Conservation (phyloP, 495 filamentous ascomycete genomes). For the Aspergillus incahuasiensis region DNA sequence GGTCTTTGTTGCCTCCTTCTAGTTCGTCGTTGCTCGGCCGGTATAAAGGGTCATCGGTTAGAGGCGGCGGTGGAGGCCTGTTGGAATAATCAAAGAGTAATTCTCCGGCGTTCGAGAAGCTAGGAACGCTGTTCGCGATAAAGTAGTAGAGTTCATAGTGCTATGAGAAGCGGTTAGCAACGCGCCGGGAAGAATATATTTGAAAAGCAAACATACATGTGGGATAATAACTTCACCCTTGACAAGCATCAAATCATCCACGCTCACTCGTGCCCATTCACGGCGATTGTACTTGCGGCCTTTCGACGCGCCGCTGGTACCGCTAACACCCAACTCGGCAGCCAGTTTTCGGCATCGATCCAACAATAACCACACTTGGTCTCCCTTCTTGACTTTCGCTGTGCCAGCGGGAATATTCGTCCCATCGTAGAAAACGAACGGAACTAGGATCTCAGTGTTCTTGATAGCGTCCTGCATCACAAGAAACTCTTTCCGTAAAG, state of each 20-base stretch:
- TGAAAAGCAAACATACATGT: conserved; percentile 59
- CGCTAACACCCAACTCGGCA: conserved; percentile 71
- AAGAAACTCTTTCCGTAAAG: conserved; percentile 79
- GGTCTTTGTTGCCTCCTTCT: conserved; percentile 76
- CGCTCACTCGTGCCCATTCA: conserved; percentile 89
- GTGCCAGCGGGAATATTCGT: conserved; percentile 83
- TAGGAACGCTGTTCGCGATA: conserved; percentile 81
- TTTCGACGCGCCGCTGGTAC: conserved; percentile 49
- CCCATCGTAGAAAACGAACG: conserved; percentile 98
- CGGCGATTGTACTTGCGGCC: conserved; percentile 57
- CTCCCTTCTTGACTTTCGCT: conserved; percentile 87
- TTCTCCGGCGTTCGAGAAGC: conserved; percentile 47
- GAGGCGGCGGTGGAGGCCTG: conserved; percentile 38
- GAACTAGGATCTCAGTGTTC: conserved; percentile 82
- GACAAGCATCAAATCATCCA: conserved; percentile 96
- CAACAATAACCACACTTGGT: conserved; percentile 84
- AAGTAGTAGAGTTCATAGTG: conserved; percentile 98
- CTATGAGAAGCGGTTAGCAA: conserved; percentile 40
- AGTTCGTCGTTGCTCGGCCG: conserved; percentile 47
- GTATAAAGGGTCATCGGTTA: conserved; percentile 43
- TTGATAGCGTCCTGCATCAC: conserved; percentile 81
- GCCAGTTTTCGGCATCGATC: conserved; percentile 87
- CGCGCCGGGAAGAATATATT: neutral
- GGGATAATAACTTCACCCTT: conserved; percentile 89
- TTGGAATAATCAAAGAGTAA: conserved; percentile 75